Base-by-base conservation (phyloP, 2,329 filamentous ascomycete species). In the Arthrobotrys iridis region DNA sequence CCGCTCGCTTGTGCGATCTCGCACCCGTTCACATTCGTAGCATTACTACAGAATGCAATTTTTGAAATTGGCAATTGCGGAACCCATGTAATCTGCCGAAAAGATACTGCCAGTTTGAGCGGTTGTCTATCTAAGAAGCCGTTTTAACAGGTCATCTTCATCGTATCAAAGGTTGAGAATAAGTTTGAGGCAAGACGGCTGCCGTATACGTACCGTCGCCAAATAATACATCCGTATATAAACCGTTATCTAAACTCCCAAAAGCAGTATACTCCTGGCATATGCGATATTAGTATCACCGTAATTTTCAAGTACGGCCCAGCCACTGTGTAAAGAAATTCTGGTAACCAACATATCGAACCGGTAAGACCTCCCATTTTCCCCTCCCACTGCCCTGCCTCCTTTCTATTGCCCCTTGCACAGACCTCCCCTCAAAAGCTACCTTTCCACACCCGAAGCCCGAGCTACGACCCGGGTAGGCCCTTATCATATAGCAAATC, bases 271-370 rank as follows among this genome's bases (percentile, higher is more conserved):
- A 22, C 22, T 68, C 52, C 58, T 41, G n/a, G 5, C 15, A 13
- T 10, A 5, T 5, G 2, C 15, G 11, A 35, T 35, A 62, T 45
- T 28, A 13, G n/a, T 28, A 22, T 3, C 11, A 20, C 40, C 40
- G 24, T 30, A 1, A 11, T 15, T 13, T 41, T 11, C 6, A 22
- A 11, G 26, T 35, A 5, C 7, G 33, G 33, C 6, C 6, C 6
- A 37, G 33, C 33, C 13, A n/a, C 13, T 41, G 6, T 11, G 20
- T 43, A 40, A 13, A 7, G 37, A 7, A 43, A 18, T 3, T 18
- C n/a, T n/a, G n/a, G n/a, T n/a, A 50, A 50, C 64, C 28, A 33
- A 67, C 64, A 59, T 67, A 67, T 67, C 35, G 28, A 28, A 67
- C 64, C 13, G 26, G 40, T 7, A 67, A 35, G 20, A 28, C 41